Base-by-base conservation (phyloP, 106 monocot species). In the Gastrodia elata region DNA sequence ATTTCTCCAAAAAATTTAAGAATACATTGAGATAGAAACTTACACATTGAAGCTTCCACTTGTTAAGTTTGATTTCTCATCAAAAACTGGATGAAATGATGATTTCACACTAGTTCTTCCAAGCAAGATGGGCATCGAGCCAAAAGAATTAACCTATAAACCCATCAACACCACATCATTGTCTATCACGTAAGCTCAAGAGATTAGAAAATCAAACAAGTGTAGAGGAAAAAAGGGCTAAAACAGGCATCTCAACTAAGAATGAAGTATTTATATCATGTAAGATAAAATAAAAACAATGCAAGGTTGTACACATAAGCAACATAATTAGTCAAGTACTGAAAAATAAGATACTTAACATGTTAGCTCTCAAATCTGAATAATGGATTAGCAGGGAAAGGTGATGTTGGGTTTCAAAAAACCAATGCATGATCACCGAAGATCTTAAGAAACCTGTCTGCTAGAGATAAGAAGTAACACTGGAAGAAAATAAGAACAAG, bases 71-170 rank as follows among this genome's bases (percentile, higher is more conserved):
- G 74, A 30, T 49, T 36, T 71, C 1, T 36, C 78, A 20, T 77
- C 78, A 68, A 70, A 78, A 64, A 81, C 39, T 22, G 58, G 36
- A 71, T 41, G 37, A 49, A 40, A 42, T 22, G 74, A 48, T 56
- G 24, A 26, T 65, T 71, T 71, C 18, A 61, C 38, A 28, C n/a
- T 61, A 71, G 71, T 35, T 77, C 75, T 77, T 46, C 71, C 75
- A 68, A 80, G 26, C 74, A 77, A 43, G 49, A 52, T 77, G 18
- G 61, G 52, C 38, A 74, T 30, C 52, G 55, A 22, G 74, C 43
- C 76, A 71, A 39, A 78, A 72, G 87, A 71, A 68, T 43, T 73
- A 65, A 86, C 88, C 88, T 91, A 75, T 39, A 73, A 43, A 11
- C n/a, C 36, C 71, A 40, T 58, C 30, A 52, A n/a, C 5, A 8